phyloP scores from a whole-genome alignment of 2,329 filamentous ascomycete genomes.

The Aaosphaeria arxii region DNA sequence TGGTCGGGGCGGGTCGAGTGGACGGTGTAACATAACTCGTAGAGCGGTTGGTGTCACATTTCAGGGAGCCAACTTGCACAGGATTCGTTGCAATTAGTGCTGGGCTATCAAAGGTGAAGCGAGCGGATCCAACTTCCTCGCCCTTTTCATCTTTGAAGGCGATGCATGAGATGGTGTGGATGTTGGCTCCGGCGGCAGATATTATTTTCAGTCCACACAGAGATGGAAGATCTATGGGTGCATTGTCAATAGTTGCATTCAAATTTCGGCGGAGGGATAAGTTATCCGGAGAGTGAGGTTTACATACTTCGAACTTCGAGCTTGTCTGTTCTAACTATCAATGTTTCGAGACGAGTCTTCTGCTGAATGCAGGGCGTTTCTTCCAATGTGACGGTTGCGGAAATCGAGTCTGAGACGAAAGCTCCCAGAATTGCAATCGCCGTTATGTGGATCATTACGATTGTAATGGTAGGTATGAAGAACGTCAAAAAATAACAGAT shows the following conservation, averaged over 20 bases:
- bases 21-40: neutral
- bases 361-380: conserved; percentile 11
- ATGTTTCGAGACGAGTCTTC: conserved; percentile 7
- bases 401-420: conserved; percentile 7
- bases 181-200: conserved; percentile 11
- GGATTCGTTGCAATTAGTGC: conserved; percentile 24
- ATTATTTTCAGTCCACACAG: conserved; percentile 24
- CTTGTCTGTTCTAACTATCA: conserved; percentile 12
- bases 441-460: too few species aligned
- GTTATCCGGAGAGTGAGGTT: neutral
- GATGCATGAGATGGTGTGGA: conserved; percentile 15
- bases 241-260: neutral
- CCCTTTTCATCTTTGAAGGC: conserved; percentile 21
- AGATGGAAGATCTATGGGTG: conserved; percentile 11
- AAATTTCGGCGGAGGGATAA: neutral
- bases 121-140: conserved; percentile 12
- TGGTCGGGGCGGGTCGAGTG: neutral
- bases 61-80: conserved; percentile 4
- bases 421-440: conserved; percentile 7
- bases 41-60: neutral
- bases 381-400: conserved; percentile 16
- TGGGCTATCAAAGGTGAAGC: conserved; percentile 14
- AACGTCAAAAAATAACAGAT: too few species aligned
- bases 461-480: too few species aligned
- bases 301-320: conserved; percentile 8